Conservation (phyloP, 192 early-diverging fungal genomes). For the Podila verticillata region DNA sequence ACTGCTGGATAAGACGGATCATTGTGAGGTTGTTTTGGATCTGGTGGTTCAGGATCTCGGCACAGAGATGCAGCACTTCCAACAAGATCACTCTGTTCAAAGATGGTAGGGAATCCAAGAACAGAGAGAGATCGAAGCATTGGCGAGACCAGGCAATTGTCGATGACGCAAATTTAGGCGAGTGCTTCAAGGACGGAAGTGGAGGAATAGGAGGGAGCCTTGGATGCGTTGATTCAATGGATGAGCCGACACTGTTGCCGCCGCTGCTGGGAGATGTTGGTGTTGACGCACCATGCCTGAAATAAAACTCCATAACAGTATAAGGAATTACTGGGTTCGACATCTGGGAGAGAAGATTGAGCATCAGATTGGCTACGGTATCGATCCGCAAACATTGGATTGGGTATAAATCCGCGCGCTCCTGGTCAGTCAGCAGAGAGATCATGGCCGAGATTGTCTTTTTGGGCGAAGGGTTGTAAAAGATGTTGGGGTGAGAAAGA, state of each 20-base stretch:
- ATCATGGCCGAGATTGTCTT: slow-evolving; percentile 48
- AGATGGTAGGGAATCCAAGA: slow-evolving; percentile 17
- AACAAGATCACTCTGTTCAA: slow-evolving; percentile 42
- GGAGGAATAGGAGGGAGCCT: background rate
- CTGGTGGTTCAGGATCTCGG: slow-evolving; percentile 30
- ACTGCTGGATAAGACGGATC: slow-evolving; percentile 21
- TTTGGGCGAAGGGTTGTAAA: slow-evolving; percentile 40
- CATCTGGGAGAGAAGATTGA: slow-evolving; percentile 48
- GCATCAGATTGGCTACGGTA: slow-evolving; percentile 31
- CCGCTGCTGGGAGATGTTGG: background rate
- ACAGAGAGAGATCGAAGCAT: slow-evolving; percentile 28
- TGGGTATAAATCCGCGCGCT: slow-evolving; percentile 25
- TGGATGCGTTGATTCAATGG: slow-evolving; percentile 1
- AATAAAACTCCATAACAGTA: slow-evolving; percentile 35
- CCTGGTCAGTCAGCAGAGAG: slow-evolving; percentile 31
- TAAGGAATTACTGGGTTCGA: slow-evolving; percentile 49
- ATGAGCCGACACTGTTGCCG: background rate
- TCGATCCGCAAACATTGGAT: slow-evolving; percentile 44
- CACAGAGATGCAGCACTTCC: slow-evolving; percentile 42
- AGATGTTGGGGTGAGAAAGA: slow-evolving; percentile 23
- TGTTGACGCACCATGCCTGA: slow-evolving; percentile 1
- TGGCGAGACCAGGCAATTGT: slow-evolving; percentile 28
- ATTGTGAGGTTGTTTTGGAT: slow-evolving; percentile 20
- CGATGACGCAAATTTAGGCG: background rate
- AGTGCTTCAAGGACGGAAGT: background rate